These are phyloP conservation scores for Fusarium setosum DNA, from an alignment of 2,329 filamentous ascomycete species.

Conservation along the genomic window DNA sequence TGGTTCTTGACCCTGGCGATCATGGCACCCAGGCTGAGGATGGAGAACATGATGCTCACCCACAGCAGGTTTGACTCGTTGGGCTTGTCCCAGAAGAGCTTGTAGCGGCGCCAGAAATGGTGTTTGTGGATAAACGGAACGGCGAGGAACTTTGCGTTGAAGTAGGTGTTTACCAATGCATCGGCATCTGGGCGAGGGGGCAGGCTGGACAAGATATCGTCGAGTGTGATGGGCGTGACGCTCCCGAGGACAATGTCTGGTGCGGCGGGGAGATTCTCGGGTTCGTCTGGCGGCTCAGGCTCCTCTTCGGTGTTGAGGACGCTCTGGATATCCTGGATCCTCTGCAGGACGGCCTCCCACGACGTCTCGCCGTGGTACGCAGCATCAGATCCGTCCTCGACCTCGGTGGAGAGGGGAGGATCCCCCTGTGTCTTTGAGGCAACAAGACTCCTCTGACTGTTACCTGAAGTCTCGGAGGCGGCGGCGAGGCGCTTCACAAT, in stretches of 20 bases:
- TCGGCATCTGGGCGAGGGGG: conserved; percentile 52
- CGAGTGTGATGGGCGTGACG: conserved; percentile 40
- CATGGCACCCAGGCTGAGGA: conserved; percentile 55
- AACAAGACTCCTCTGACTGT: background rate
- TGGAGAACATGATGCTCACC: conserved; percentile 63
- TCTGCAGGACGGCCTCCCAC: conserved; percentile 55
- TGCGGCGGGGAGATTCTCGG: conserved; percentile 25
- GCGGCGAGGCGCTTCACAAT: conserved; percentile 52
- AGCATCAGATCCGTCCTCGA: conserved; percentile 23
- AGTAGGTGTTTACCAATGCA: conserved; percentile 51
- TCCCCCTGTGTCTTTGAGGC: background rate
- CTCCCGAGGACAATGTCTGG: conserved; percentile 50
- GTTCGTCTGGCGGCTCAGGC: conserved; percentile 14
- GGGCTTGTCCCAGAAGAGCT: conserved; percentile 58
- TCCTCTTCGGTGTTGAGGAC: conserved; percentile 45
- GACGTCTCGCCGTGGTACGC: conserved; percentile 53
- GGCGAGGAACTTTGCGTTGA: conserved; percentile 52
- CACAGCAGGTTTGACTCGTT: conserved; percentile 56
- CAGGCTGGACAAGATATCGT: conserved; percentile 48
- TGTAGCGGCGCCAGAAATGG: conserved; percentile 61
- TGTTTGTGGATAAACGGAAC: conserved; percentile 53
- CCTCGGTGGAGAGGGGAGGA: background rate
- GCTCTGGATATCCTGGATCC: conserved; percentile 55
- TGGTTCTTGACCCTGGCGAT: conserved; percentile 47
- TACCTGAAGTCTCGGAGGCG: conserved; percentile 9